Evolutionary conservation across 768 basidiomycete genomes (phyloP).

Genomic region (Termitomyces sp.): DNA sequence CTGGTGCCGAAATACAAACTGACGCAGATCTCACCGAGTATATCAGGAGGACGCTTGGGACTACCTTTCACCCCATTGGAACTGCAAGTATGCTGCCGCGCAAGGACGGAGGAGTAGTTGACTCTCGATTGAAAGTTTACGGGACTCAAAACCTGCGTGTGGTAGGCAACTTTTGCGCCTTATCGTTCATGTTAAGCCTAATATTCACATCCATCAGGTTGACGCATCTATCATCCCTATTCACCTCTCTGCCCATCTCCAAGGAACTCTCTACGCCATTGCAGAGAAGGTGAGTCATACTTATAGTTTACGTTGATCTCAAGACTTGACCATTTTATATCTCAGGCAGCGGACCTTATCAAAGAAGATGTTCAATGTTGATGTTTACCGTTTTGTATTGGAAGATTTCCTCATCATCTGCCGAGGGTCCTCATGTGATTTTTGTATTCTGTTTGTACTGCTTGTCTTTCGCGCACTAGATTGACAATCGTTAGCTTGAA

Average conservation of each 20-base stretch:
- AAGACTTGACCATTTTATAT: not conserved
- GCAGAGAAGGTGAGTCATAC: conserved; percentile 19
- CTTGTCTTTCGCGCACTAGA: too few species aligned
- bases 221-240: conserved; percentile 21
- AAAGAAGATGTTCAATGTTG: not conserved
- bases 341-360: not conserved
- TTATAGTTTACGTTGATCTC: conserved; percentile 19
- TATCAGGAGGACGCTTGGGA: not conserved
- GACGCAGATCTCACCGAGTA: conserved; percentile 1
- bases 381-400: too few species aligned
- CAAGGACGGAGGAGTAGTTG: conserved; percentile 33
- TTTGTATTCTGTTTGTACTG: too few species aligned
- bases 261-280: conserved; percentile 18
- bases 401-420: too few species aligned
- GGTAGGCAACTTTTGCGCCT: conserved; percentile 18
- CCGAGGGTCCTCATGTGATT: too few species aligned
- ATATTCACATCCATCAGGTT: conserved; percentile 6
- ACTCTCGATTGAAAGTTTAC: conserved; percentile 31
- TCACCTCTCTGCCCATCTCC: conserved; percentile 15
- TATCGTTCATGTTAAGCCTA: too few species aligned
- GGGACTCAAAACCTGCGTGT: conserved; percentile 33
- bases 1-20: not conserved
- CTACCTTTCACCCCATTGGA: conserved; percentile 6
- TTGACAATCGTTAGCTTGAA: too few species aligned
- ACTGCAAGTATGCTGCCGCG: conserved; percentile 8